These are phyloP conservation scores for Gymnopilus junonius DNA, from an alignment of 768 basidiomycete genomes.

Conservation along the genomic window DNA sequence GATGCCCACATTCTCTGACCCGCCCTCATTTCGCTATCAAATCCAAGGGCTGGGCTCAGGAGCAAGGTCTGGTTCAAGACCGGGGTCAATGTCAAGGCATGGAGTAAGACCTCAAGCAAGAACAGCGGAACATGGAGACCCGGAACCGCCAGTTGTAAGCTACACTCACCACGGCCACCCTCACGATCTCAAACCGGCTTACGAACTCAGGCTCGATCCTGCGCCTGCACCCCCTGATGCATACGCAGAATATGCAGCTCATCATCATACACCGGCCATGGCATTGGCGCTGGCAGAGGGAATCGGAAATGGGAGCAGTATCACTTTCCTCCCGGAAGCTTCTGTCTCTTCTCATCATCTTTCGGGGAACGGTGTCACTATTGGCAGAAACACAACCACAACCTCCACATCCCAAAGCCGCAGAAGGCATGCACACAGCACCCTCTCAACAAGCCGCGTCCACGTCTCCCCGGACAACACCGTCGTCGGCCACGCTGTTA, in stretches of 20 bases:
- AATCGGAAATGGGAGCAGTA: neutral
- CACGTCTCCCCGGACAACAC: neutral
- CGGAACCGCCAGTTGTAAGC: too few relatives aligned
- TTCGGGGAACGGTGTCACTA: neutral
- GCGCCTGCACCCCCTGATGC: neutral
- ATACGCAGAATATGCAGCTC: neutral
- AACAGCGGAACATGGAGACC: too few relatives aligned
- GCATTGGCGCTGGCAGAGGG: neutral
- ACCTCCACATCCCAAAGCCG: too few relatives aligned
- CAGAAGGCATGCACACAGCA: too few relatives aligned
- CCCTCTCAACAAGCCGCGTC: constrained; percentile 6
- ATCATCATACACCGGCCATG: neutral
- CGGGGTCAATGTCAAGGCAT: neutral
- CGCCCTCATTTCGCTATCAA: too few relatives aligned
- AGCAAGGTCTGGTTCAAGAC: neutral
- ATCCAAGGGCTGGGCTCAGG: too few relatives aligned
- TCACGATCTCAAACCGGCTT: neutral
- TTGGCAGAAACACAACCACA: neutral
- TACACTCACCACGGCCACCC: too few relatives aligned
- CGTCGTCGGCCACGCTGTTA: too few relatives aligned
- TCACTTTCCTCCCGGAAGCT: constrained; percentile 9
- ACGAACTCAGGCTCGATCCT: constrained; percentile 5
- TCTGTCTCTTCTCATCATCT: neutral
- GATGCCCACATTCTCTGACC: too few relatives aligned
- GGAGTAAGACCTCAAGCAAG: too few relatives aligned